Base-by-base conservation (phyloP, 2,329 filamentous ascomycete genomes). In the Scedosporium boydii region DNA sequence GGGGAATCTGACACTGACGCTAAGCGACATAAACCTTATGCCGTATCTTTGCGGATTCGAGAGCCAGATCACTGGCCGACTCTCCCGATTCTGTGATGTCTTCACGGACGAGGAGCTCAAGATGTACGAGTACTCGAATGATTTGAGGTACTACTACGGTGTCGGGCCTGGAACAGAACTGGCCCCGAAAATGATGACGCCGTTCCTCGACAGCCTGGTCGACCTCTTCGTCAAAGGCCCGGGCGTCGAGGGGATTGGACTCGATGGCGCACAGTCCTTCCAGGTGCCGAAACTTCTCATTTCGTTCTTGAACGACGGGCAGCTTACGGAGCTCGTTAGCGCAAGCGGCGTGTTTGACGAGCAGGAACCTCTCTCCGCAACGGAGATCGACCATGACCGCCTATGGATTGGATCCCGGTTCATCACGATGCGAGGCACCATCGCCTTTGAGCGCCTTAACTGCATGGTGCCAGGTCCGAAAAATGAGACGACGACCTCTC, bases 41-140 rank as follows among this genome's bases (percentile, higher is more conserved):
- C 85, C 86, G 0, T 88, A 89, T 67, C 77, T 89, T n/a, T 90
- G 87, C 67, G 87, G 85, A 3, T 90, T 87, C 64, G 87, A 90
- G 68, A 85, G 81, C 3, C 87, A 89, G 67, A 88, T 89, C 65
- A 84, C 78, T 0, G 86, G 87, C 1, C 74, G 73, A 1, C 70
- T 83, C 3, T 87, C 84, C 4, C 83, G 85, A 0, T 89, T 83
- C 76, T 89, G 87, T 69, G 75, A 76, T 59, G 76, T 87, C 16
- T 86, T 88, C 67, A 85, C 80, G 3, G 76, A 86, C 41, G 75
- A 83, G 2, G 87, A 90, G 70, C 77, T 87, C 62, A 75, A 80
- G 34, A 73, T 82, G 66, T 89, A 89, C 66, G 85, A 89, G 67
- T 90, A 89, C 70, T 77, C 80, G 1, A 85, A 89, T 66, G 87